Evolutionary conservation across 2,329 filamentous ascomycete genomes (phyloP).

Genomic region (Phyllosticta capitalensis): DNA sequence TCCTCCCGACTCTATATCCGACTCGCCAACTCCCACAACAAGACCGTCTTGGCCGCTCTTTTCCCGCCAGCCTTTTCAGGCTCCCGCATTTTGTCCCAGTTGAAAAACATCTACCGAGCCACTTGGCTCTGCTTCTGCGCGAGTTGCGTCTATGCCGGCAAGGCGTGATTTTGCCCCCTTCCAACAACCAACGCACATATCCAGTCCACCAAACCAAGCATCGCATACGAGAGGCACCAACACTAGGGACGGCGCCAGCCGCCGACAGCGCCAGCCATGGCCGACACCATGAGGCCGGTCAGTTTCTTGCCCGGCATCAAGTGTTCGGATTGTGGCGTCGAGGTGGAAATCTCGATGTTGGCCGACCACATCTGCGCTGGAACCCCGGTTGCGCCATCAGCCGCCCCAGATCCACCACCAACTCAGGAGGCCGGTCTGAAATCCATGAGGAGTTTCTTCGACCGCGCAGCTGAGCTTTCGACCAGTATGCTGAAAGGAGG

Average conservation of each 20-base stretch:
- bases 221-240: background rate
- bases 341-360: slow-evolving; percentile 78
- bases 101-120: background rate
- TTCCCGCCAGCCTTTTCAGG: background rate
- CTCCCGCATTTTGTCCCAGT: background rate
- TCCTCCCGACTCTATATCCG: background rate
- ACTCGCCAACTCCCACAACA: background rate
- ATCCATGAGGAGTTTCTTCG: slow-evolving; percentile 19
- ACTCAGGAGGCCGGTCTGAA: background rate
- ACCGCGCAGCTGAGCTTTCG: slow-evolving; percentile 23
- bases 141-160: background rate
- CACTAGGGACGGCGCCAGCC: background rate
- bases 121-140: background rate
- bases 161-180: background rate
- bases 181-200: background rate
- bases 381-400: slow-evolving; percentile 15
- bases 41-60: background rate
- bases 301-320: slow-evolving; percentile 30
- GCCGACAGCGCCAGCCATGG: slow-evolving; percentile 5
- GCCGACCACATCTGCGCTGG: slow-evolving; percentile 67
- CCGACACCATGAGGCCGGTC: slow-evolving; percentile 17
- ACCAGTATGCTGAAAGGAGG: slow-evolving; percentile 26
- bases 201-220: background rate
- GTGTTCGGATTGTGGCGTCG: slow-evolving; percentile 32
- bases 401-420: slow-evolving; percentile 3